Percentiles rank a stretch among this genome's conserved stretches.
These are phyloP conservation scores for Aspergillus jensenii DNA, from an alignment of 2,329 filamentous ascomycete genomes.

Conservation along the genomic window DNA sequence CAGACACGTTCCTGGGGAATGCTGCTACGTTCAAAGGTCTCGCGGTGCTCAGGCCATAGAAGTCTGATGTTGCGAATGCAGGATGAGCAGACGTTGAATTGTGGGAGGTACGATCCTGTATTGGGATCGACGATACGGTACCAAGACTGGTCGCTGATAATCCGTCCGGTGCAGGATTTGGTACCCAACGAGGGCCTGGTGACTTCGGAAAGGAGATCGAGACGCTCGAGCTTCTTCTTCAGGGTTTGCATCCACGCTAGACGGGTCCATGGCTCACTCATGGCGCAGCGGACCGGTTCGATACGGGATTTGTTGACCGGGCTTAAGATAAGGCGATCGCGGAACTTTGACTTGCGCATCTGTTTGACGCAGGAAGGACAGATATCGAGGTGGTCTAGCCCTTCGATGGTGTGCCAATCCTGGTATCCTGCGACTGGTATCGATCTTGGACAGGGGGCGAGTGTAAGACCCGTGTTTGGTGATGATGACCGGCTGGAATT, in stretches of 20 bases:
- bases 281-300: slow-evolving; percentile 69
- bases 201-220: slow-evolving; percentile 69
- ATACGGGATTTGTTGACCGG: slow-evolving; percentile 55
- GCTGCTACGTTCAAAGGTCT: slow-evolving; percentile 59
- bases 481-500: slow-evolving; percentile 16
- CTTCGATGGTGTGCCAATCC: slow-evolving; percentile 79
- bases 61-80: slow-evolving; percentile 72
- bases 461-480: slow-evolving; percentile 26
- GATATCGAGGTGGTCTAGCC: slow-evolving; percentile 71
- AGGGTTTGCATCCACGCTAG: slow-evolving; percentile 80
- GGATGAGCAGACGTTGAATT: slow-evolving; percentile 73
- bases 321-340: slow-evolving; percentile 64
- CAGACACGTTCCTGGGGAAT: slow-evolving; percentile 59
- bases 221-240: slow-evolving; percentile 65
- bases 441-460: slow-evolving; percentile 70
- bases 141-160: slow-evolving; percentile 65
- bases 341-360: slow-evolving; percentile 70
- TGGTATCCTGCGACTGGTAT: slow-evolving; percentile 61
- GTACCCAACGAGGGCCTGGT: slow-evolving; percentile 60
- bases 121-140: slow-evolving; percentile 70
- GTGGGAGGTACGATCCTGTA: slow-evolving; percentile 61
- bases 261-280: slow-evolving; percentile 78
- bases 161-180: slow-evolving; percentile 59
- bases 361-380: slow-evolving; percentile 76
- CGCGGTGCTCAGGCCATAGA: slow-evolving; percentile 70